These are phyloP conservation scores for Hypholoma sublateritium DNA, from an alignment of 768 basidiomycete species.

Conservation along the genomic window DNA sequence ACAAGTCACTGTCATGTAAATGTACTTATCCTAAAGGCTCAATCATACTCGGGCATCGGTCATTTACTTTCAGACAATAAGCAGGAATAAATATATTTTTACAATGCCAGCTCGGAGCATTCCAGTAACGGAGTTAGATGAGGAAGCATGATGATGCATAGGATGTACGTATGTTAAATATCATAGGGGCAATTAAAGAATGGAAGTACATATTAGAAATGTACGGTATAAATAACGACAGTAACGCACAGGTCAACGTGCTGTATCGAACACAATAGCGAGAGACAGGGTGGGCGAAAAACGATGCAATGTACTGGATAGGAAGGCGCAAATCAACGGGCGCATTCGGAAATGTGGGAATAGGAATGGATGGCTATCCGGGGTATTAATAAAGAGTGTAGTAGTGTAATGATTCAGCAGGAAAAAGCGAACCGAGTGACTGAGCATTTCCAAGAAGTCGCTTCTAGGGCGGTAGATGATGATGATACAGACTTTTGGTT, in stretches of 20 bases:
- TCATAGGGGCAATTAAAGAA: neutral
- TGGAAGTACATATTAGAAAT: neutral
- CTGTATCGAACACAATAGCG: neutral
- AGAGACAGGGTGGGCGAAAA: neutral
- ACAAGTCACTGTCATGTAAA: no score
- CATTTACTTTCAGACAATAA: neutral
- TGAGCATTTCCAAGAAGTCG: slow-evolving; percentile 8
- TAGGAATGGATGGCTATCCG: slow-evolving; percentile 3
- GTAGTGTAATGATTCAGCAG: slow-evolving; percentile 1
- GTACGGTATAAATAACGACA: slow-evolving; percentile 2
- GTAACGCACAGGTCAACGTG: slow-evolving; percentile 10
- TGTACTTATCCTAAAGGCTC: no score
- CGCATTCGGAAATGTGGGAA: slow-evolving; percentile 2
- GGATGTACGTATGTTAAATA: neutral
- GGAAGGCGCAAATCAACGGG: no score
- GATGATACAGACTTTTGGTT: neutral
- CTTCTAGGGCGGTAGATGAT: neutral
- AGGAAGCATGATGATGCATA: neutral
- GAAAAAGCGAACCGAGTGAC: neutral
- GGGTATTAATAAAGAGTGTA: slow-evolving; percentile 5
- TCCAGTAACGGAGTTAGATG: neutral
- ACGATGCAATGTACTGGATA: no score
- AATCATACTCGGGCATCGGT: no score
- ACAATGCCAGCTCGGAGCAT: neutral
- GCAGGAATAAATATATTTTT: neutral